Evolutionary conservation across 2,329 filamentous ascomycete species (phyloP).

Genomic region (Neonectria faginata): DNA sequence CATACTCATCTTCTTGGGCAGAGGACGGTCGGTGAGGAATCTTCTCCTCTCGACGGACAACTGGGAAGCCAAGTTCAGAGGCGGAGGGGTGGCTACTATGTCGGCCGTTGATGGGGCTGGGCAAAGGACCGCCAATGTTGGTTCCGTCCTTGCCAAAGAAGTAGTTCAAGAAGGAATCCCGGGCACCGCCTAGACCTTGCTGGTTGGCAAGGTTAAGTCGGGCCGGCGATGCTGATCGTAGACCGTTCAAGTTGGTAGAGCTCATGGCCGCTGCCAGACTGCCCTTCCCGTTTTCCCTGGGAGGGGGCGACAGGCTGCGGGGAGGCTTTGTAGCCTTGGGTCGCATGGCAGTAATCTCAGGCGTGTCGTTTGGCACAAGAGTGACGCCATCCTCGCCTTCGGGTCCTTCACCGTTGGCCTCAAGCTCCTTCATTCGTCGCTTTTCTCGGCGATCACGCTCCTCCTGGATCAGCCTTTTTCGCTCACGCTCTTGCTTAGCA

Average conservation of each 20-base stretch:
- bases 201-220: constrained; percentile 62
- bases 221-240: constrained; percentile 54
- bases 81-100: constrained; percentile 82
- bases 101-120: constrained; percentile 55
- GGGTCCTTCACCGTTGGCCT: constrained; percentile 79
- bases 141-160: constrained; percentile 97
- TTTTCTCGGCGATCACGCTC: constrained; percentile 89
- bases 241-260: constrained; percentile 63
- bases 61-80: constrained; percentile 83
- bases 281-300: constrained; percentile 74
- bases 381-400: constrained; percentile 66
- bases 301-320: constrained; percentile 85
- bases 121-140: constrained; percentile 52
- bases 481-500: constrained; percentile 94
- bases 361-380: constrained; percentile 57
- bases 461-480: constrained; percentile 81
- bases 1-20: constrained; percentile 57
- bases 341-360: constrained; percentile 59
- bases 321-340: constrained; percentile 56
- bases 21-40: constrained; percentile 63
- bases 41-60: constrained; percentile 78
- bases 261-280: constrained; percentile 71
- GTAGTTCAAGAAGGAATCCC: constrained; percentile 96
- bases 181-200: constrained; percentile 71
- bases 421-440: constrained; percentile 84